Evolutionary conservation across 371 early-diverging fungal species (phyloP).

Genomic region (Actinomortierella wolfii): DNA sequence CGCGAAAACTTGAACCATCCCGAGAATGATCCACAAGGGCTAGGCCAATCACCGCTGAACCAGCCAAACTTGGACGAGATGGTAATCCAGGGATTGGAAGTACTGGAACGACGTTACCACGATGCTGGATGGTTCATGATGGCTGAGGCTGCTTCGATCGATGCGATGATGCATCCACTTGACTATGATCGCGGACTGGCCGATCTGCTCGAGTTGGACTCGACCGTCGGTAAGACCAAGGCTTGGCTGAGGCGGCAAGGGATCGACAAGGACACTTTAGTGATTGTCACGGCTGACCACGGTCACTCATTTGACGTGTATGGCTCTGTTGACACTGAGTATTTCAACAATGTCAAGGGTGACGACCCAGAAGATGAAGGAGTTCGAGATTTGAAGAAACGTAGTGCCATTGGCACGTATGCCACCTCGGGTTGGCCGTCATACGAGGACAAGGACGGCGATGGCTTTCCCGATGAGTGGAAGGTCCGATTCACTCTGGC

Average conservation of each 20-base stretch:
- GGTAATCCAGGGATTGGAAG: slow-evolving; percentile 58
- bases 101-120: slow-evolving; percentile 57
- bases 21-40: slow-evolving; percentile 13
- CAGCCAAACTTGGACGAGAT: slow-evolving; percentile 67
- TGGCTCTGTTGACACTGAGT: slow-evolving; percentile 59
- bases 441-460: slow-evolving; percentile 20
- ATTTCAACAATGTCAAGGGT: slow-evolving; percentile 12
- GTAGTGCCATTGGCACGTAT: slow-evolving; percentile 58
- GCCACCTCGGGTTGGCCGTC: slow-evolving; percentile 60
- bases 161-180: slow-evolving; percentile 62
- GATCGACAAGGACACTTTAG: slow-evolving; percentile 59
- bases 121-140: slow-evolving; percentile 66
- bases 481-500: slow-evolving; percentile 47
- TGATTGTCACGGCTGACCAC: slow-evolving; percentile 70
- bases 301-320: slow-evolving; percentile 66
- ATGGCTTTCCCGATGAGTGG: no score
- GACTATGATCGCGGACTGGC: slow-evolving; percentile 67
- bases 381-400: slow-evolving; percentile 30
- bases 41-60: slow-evolving; percentile 17
- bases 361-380: slow-evolving; percentile 11
- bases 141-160: slow-evolving; percentile 70
- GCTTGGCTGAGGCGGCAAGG: slow-evolving; percentile 51
- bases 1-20: slow-evolving; percentile 54
- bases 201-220: slow-evolving; percentile 67
- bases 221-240: slow-evolving; percentile 57